These are phyloP conservation scores for Fusarium pilosicola DNA, from an alignment of 2,329 filamentous ascomycete genomes.

Conservation along the genomic window DNA sequence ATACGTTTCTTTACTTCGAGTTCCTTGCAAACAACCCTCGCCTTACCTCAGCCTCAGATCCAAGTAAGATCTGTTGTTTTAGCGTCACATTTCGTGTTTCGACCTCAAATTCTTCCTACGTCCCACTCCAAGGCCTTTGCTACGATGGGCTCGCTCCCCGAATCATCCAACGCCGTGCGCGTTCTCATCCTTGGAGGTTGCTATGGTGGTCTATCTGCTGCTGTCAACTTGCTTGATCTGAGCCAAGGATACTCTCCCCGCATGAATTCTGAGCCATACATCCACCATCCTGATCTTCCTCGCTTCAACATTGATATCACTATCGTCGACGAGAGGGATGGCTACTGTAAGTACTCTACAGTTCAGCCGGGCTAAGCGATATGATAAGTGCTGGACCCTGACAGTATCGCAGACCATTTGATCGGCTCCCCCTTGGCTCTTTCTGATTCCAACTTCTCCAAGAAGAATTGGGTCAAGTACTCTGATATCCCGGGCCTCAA, in stretches of 20 bases:
- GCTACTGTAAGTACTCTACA: conserved; percentile 71
- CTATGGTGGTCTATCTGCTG: conserved; percentile 75
- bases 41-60: conserved; percentile 9
- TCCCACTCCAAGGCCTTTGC: conserved; percentile 18
- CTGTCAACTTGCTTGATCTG: conserved; percentile 74
- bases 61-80: conserved; percentile 1
- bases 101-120: conserved; percentile 12
- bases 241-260: conserved; percentile 66
- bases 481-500: conserved; percentile 73
- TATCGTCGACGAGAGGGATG: conserved; percentile 82
- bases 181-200: conserved; percentile 77
- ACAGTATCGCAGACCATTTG: conserved; percentile 67
- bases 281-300: conserved; percentile 54
- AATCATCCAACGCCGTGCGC: conserved; percentile 54
- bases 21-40: conserved; percentile 3
- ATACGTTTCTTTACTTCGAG: conserved; percentile 9
- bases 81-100: background rate
- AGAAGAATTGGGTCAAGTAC: conserved; percentile 77
- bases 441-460: conserved; percentile 69
- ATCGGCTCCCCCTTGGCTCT: conserved; percentile 81
- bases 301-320: conserved; percentile 73
- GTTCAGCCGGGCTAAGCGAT: background rate
- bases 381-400: background rate
- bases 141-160: conserved; percentile 47
- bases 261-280: conserved; percentile 50